A percentile compares a stretch with the other conserved stretches of the same genome.
Conservation (phyloP, 306 rosid species). For the Phaseolus lunatus region DNA sequence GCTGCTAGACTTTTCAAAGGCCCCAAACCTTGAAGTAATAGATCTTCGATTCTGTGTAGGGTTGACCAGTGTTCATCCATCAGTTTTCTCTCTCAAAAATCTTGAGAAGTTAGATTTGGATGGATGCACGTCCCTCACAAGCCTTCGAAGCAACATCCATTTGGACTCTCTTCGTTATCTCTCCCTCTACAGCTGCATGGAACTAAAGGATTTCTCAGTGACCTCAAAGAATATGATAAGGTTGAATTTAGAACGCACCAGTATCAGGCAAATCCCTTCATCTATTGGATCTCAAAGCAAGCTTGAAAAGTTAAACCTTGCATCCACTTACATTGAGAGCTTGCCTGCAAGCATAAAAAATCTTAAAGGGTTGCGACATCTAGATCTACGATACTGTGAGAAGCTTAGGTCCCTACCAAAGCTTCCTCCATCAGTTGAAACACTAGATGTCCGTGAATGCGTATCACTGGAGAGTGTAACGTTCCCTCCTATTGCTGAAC, state of each 20-base stretch:
- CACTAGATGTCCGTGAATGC: conserved; percentile 26
- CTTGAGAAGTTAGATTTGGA: conserved; percentile 17
- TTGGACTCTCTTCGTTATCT: conserved; percentile 30
- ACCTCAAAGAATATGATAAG: conserved; percentile 3
- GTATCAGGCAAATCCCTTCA: conserved; percentile 18
- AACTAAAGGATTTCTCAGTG: conserved; percentile 25
- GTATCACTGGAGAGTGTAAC: conserved; percentile 32
- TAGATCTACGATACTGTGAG: neutral
- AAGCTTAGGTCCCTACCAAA: conserved; percentile 42
- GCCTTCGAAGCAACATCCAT: neutral
- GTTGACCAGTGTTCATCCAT: conserved; percentile 30
- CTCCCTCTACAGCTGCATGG: neutral
- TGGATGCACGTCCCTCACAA: conserved; percentile 9
- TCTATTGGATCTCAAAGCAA: conserved; percentile 17
- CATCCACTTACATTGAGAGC: neutral
- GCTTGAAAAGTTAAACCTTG: conserved; percentile 13
- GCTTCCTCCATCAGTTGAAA: conserved; percentile 35
- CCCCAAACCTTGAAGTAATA: conserved; percentile 23
- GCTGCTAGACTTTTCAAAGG: conserved; percentile 40
- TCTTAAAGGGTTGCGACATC: neutral
- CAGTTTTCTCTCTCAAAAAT: conserved; percentile 31
- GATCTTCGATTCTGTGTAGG: neutral
- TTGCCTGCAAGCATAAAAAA: conserved; percentile 31
- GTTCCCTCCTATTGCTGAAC: conserved; percentile 20
- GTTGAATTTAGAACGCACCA: neutral